Evolutionary conservation across 495 filamentous ascomycete genomes (phyloP).

Genomic region (Staphylotrichum tortipilum): DNA sequence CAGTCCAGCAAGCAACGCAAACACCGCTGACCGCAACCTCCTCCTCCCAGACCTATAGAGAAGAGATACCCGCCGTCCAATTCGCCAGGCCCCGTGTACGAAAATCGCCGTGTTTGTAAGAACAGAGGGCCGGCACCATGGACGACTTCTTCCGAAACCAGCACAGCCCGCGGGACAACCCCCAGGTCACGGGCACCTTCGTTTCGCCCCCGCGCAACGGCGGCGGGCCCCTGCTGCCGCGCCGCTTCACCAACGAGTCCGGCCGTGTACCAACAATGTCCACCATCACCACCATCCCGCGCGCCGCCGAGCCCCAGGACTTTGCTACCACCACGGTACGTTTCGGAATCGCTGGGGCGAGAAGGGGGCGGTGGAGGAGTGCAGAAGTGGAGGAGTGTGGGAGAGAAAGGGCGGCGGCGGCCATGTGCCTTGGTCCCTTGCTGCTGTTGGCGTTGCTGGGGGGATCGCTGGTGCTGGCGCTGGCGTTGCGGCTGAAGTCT

Average conservation of each 20-base stretch:
- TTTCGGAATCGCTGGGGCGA: conserved; percentile 1
- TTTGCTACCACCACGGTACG: conserved; percentile 37
- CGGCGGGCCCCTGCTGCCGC: conserved; percentile 59
- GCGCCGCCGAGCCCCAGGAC: conserved; percentile 34
- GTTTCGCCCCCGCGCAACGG: conserved; percentile 60
- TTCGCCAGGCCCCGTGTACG: conserved; percentile 38
- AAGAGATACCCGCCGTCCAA: conserved; percentile 21
- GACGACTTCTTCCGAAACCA: conserved; percentile 60
- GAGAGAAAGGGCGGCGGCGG: too few relatives aligned
- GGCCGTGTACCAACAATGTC: conserved; percentile 76
- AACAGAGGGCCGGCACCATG: conserved; percentile 56
- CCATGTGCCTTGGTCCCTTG: too few relatives aligned
- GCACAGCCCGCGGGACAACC: conserved; percentile 61
- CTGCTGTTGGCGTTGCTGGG: not conserved
- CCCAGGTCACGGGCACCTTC: conserved; percentile 56
- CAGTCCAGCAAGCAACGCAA: too few relatives aligned
- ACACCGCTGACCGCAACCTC: conserved; percentile 7
- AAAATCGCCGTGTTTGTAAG: conserved; percentile 29
- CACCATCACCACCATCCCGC: conserved; percentile 48
- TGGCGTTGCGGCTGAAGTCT: too few relatives aligned
- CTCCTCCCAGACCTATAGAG: conserved; percentile 22
- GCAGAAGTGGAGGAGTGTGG: too few relatives aligned
- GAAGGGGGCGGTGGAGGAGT: not conserved
- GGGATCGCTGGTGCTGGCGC: too few relatives aligned
- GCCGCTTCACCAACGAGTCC: conserved; percentile 89